A percentile compares a stretch with the other conserved stretches of the same genome.
Evolutionary conservation across 495 filamentous ascomycete species (phyloP).

Genomic region (Neurospora sp.): DNA sequence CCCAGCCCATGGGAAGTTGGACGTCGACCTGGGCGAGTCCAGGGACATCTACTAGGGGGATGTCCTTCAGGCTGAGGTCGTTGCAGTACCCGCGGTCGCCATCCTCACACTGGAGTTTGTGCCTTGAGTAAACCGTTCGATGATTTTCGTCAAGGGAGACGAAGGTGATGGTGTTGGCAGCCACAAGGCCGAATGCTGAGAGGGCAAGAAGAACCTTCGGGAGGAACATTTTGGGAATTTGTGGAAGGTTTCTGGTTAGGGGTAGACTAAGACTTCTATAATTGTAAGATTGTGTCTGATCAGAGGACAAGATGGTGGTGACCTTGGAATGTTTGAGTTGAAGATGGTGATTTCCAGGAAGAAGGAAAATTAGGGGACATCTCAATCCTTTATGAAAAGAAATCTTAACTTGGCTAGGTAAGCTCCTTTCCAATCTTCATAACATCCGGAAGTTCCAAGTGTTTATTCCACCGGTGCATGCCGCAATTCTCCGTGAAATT

Average conservation of each 20-base stretch:
- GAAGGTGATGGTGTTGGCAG: slow-evolving; percentile 38
- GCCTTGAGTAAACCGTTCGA: slow-evolving; percentile 36
- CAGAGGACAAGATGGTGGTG: neutral
- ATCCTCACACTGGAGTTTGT: neutral
- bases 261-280: no score
- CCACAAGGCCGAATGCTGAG: slow-evolving; percentile 22
- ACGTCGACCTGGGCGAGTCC: slow-evolving; percentile 20
- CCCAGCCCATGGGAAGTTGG: slow-evolving; percentile 32
- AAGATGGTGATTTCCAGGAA: neutral
- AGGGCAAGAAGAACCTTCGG: slow-evolving; percentile 14
- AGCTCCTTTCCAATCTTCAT: neutral
- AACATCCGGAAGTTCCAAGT: neutral
- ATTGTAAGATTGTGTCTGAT: neutral
- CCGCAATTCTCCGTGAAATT: neutral
- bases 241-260: slow-evolving; percentile 1
- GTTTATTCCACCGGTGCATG: neutral
- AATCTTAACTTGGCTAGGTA: neutral
- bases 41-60: slow-evolving; percentile 20
- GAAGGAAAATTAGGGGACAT: neutral
- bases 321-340: neutral
- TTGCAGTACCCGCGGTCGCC: neutral
- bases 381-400: neutral
- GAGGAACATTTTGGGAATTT: slow-evolving; percentile 26
- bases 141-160: slow-evolving; percentile 35
- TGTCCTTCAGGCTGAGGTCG: slow-evolving; percentile 13